Conservation (phyloP, 148 eudicot species). For the Amaranthus cruentus region DNA sequence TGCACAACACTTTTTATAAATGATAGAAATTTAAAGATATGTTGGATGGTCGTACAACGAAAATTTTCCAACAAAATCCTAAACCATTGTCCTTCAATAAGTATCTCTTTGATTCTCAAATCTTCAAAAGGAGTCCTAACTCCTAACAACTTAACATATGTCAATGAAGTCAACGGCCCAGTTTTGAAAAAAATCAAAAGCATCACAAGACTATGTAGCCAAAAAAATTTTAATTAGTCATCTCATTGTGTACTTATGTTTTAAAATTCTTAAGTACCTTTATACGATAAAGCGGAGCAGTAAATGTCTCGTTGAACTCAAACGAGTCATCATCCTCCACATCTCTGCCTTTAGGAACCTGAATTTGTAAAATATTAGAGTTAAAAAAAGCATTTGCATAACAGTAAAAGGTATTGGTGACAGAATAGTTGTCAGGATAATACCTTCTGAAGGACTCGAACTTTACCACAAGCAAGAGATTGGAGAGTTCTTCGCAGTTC, state of each 20-base stretch:
- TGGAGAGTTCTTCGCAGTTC: constrained; percentile 88
- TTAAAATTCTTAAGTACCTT: constrained; percentile 40
- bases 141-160: too few relatives aligned
- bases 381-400: neutral
- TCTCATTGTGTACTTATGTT: neutral
- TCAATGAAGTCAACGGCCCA: too few relatives aligned
- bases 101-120: too few relatives aligned
- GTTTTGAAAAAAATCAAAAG: neutral
- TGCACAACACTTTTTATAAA: too few relatives aligned
- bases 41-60: too few relatives aligned
- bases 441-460: constrained; percentile 93
- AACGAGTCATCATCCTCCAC: constrained; percentile 86
- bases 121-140: too few relatives aligned
- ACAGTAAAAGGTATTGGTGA: neutral
- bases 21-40: too few relatives aligned
- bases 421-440: neutral
- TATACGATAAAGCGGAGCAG: constrained; percentile 84
- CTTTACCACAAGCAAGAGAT: constrained; percentile 97
- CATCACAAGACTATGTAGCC: neutral
- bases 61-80: too few relatives aligned
- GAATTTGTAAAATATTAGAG: constrained; percentile 16
- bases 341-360: constrained; percentile 85
- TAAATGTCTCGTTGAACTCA: constrained; percentile 67
- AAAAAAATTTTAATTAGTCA: neutral
- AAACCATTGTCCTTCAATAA: too few relatives aligned